phyloP scores from a whole-genome alignment of 2,329 filamentous ascomycete genomes.

The Chaetomium olivaceum region DNA sequence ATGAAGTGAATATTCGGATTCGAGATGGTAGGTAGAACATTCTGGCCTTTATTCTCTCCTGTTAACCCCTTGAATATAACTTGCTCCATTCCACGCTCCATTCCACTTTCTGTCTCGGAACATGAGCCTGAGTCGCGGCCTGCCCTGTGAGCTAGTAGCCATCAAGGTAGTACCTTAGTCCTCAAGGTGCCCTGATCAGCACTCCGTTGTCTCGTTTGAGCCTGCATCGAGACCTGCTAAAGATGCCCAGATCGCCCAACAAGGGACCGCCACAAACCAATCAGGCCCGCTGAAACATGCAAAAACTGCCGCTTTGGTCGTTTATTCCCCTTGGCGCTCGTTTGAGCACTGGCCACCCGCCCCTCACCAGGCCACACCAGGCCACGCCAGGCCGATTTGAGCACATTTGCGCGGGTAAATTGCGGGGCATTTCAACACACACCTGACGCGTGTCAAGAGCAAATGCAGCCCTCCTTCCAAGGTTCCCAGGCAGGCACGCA shows the following conservation, averaged over 20 bases:
- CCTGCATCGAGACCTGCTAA: not conserved
- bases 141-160: not conserved
- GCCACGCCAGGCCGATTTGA: slow-evolving; percentile 31
- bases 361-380: no score
- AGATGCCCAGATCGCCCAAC: not conserved
- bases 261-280: slow-evolving; percentile 13
- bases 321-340: slow-evolving; percentile 21
- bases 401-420: slow-evolving; percentile 34
- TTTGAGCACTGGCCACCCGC: slow-evolving; percentile 13
- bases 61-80: not conserved
- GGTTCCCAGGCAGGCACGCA: not conserved
- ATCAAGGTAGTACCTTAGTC: not conserved
- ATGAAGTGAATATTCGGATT: not conserved
- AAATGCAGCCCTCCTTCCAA: not conserved
- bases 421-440: slow-evolving; percentile 17
- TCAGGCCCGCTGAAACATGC: slow-evolving; percentile 15
- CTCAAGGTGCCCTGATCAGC: slow-evolving; percentile 11
- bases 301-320: slow-evolving; percentile 31
- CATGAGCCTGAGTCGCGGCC: not conserved
- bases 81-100: not conserved
- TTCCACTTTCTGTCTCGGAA: not conserved
- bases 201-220: slow-evolving; percentile 10
- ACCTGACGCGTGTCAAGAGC: slow-evolving; percentile 19
- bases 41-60: not conserved
- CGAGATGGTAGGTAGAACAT: not conserved